Base-by-base conservation (phyloP, 306 rosid genomes). In the Trifolium pratense region DNA sequence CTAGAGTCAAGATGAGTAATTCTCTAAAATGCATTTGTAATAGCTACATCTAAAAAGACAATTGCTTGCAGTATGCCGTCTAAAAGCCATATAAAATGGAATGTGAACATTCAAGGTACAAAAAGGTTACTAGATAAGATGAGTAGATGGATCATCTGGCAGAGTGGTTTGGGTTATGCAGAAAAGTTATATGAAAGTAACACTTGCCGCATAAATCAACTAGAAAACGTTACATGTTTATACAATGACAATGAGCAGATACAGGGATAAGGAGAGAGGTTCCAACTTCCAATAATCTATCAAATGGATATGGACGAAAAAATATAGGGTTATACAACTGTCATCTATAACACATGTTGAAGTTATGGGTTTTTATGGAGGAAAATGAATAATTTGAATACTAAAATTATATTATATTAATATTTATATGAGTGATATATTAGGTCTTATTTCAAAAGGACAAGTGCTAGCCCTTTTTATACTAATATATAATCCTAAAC, bases 191-290 rank as follows among this genome's bases (percentile, higher is more conserved):
- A 51, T 48, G 40, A 21, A 6, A 60, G 16, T 45, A 46, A 67
- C 25, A 66, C 62, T 39, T 2, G 12, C n/a, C 57, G 70, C 37
- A 72, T 13, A 52, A 45, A 77, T 31, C 69, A 77, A 59, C 25
- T 23, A 51, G 37, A 71, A 59, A 52, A 32, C 25, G 17, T 17
- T 2, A 51, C 52, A 65, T 59, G 43, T 16, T 61, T 16, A 72
- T 62, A 17, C 49, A 43, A 43, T 13, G 6, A 17, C 49, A 43
- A 43, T 13, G 6, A 3, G 49, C 16, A 43, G 6, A 43, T 12
- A 43, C 4, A 13, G n/a, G 6, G 49, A 3, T 6, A 43, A 43
- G 16, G 42, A 11, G 49, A 58, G 29, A 21, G 46, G 8, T 63
- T 11, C 46, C 23, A 78, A 66, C 65, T 63, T 11, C 46, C 23